Evolutionary conservation across 208 protist species (phyloP).

Genomic region (Porcisia hertigi): DNA sequence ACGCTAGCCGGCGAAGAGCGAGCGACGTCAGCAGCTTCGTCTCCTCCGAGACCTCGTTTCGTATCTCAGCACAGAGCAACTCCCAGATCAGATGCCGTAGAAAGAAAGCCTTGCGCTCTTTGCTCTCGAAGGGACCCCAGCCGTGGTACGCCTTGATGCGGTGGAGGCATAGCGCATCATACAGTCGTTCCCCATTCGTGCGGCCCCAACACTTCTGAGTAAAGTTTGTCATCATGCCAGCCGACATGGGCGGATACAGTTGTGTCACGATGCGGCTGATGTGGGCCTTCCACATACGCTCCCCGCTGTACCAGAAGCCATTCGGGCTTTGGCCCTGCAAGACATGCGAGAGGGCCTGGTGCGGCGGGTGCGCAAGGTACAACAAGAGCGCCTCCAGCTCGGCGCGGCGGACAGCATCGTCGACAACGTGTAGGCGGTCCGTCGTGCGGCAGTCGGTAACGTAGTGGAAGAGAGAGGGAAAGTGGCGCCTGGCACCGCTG

Average conservation of each 20-base stretch:
- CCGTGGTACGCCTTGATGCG: slow-evolving; percentile 77
- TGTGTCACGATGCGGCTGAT: slow-evolving; percentile 71
- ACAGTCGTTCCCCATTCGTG: slow-evolving; percentile 83
- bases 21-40: slow-evolving; percentile 62
- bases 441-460: slow-evolving; percentile 44
- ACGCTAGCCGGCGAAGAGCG: slow-evolving; percentile 67
- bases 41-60: slow-evolving; percentile 59
- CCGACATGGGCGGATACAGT: slow-evolving; percentile 69
- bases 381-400: slow-evolving; percentile 80
- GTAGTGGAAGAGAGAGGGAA: slow-evolving; percentile 55
- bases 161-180: slow-evolving; percentile 79
- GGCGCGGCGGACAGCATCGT: slow-evolving; percentile 74
- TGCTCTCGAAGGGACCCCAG: slow-evolving; percentile 76
- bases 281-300: slow-evolving; percentile 83
- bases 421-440: slow-evolving; percentile 77
- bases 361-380: slow-evolving; percentile 64
- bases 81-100: slow-evolving; percentile 82
- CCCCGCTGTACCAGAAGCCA: slow-evolving; percentile 81
- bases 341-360: slow-evolving; percentile 72
- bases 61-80: slow-evolving; percentile 60
- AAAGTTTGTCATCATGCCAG: slow-evolving; percentile 91
- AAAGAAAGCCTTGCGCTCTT: slow-evolving; percentile 88
- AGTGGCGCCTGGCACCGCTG: slow-evolving; percentile 24
- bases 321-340: slow-evolving; percentile 65
- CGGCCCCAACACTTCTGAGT: slow-evolving; percentile 92